These are phyloP conservation scores for Aspergillus sclerotialis DNA, from an alignment of 2,329 filamentous ascomycete species.

Conservation along the genomic window DNA sequence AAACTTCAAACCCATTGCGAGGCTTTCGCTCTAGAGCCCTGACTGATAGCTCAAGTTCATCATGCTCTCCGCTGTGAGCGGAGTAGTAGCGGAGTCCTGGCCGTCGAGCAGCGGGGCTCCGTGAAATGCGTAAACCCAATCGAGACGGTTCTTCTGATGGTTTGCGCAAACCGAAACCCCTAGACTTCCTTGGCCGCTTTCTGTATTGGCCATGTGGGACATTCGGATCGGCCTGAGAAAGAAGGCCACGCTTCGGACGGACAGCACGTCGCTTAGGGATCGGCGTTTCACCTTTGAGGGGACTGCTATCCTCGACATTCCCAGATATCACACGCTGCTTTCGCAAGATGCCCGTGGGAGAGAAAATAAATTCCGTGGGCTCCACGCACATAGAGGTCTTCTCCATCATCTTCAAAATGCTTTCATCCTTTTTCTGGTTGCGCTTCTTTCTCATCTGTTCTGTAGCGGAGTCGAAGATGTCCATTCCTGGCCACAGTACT, in stretches of 20 bases:
- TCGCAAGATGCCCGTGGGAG: constrained; percentile 35
- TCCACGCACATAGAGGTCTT: constrained; percentile 37
- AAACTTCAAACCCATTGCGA: constrained; percentile 28
- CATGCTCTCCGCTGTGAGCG: constrained; percentile 19
- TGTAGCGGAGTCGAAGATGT: constrained; percentile 46
- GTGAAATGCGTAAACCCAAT: constrained; percentile 14
- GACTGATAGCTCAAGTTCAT: constrained; percentile 28
- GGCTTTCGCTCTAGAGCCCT: constrained; percentile 21
- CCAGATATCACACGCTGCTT: constrained; percentile 42
- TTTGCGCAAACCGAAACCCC: constrained; percentile 5
- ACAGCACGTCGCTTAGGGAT: constrained; percentile 29
- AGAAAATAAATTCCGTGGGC: constrained; percentile 43
- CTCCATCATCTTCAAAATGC: constrained; percentile 40
- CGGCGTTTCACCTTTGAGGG: constrained; percentile 39
- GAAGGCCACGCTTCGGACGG: constrained; percentile 22
- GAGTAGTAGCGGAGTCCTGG: constrained; percentile 11
- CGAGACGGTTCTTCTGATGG: constrained; percentile 7
- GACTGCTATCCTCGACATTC: constrained; percentile 41
- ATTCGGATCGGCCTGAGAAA: constrained; percentile 28
- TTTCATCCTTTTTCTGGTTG: constrained; percentile 46
- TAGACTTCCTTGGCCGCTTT: constrained; percentile 15
- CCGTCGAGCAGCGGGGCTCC: constrained; percentile 12
- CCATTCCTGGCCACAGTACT: constrained; percentile 45
- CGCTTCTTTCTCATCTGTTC: constrained; percentile 42
- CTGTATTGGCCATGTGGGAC: constrained; percentile 20